Base-by-base conservation (phyloP, 495 filamentous ascomycete species). In the Rhizodiscina lignyota region DNA sequence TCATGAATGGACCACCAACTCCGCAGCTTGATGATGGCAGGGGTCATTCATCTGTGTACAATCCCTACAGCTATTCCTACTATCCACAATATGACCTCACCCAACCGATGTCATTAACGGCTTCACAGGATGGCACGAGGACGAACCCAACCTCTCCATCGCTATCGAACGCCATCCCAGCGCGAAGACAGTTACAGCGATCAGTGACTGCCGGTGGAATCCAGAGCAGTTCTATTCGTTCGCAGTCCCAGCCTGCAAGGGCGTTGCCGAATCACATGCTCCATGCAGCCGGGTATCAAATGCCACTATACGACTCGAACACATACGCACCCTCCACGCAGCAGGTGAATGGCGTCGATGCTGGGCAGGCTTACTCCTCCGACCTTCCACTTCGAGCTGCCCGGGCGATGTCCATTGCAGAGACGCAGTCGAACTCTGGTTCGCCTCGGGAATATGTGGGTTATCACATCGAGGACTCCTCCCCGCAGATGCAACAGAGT, bases 101-200 rank as follows among this genome's bases (percentile, higher is more conserved):
- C 0, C 67, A 65, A 37, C 61, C 58, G 11, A 69, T 53, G 43
- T 58, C 56, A 1, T 50, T 53, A 21, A 27, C 52, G 10, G 30
- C 33, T 12, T 45, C 51, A 23, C 47, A 48, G 29, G 51, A 58
- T 32, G 54, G 52, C 24, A 43, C 53, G 11, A 49, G 38, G 32
- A 77, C 72, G 10, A 77, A 75, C 32, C 74, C 74, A 5, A 66
- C 74, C 4, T 79, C 74, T 12, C 74, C 74, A 6, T 74, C 72
- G 1, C 47, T 69, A n/a, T 45, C 60, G 18, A 44, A 56, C 35
- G 60, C 55, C 12, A 52, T 67, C 32, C 72, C 72, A 34, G 67
- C 73, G 35, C 52, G 72, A 23, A 63, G 72, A 21, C 64, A 62
- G 32, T 55, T 64, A 11, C 68, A 74, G 37, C 64, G 72, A 11